Evolutionary conservation across 352 stramenopile species (phyloP), one percentile per base, ranked within the genome.

Genomic region (Sclerospora graminicola): DNA sequence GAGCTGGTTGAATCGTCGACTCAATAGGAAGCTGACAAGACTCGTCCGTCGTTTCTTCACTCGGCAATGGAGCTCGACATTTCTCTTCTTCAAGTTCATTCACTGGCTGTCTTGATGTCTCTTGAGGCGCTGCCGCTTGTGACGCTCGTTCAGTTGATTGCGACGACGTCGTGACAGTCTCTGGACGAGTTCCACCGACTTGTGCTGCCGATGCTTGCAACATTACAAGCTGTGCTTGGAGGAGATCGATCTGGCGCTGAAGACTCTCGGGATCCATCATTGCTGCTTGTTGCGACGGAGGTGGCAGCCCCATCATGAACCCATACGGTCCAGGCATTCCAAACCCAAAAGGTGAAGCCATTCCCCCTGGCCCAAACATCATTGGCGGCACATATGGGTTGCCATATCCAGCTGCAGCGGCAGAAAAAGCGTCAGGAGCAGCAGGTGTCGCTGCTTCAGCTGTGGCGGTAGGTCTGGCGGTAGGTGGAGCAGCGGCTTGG

Each of bases 301-400:
- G 58, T 5, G 57, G 55, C 36, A 71, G 65, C 0, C 67, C 67
- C 28, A 71, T 69, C 43, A 78, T 63, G 53, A 72, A 68, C n/a
- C 74, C 74, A 20, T 76, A 84, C 0, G 54, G 58, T 43, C 65
- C 63, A 14, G 67, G 63, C 51, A 82, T 68, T 0, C 69, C 74
- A 19, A 66, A 84, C 13, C 66, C 74, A 41, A 71, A 83, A 10
- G 69, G 66, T 26, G 52, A 37, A 2, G 44, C 69, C 51, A 60
- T 48, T 16, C 51, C 51, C n/a, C n/a, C n/a, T 47, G 61, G 55
- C 16, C 48, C 58, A 57, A 79, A 84, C 69, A 87, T 81, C 35
- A 73, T 70, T 19, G 71, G 69, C 11, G 58, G 56, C 56, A 76
- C 67, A 48, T 71, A 84, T 15, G 69, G 71, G 39, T 69, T 63